Evolutionary conservation across 495 filamentous ascomycete genomes (phyloP), one percentile per base, ranked within the genome.

Genomic region (Podospora anserina): DNA sequence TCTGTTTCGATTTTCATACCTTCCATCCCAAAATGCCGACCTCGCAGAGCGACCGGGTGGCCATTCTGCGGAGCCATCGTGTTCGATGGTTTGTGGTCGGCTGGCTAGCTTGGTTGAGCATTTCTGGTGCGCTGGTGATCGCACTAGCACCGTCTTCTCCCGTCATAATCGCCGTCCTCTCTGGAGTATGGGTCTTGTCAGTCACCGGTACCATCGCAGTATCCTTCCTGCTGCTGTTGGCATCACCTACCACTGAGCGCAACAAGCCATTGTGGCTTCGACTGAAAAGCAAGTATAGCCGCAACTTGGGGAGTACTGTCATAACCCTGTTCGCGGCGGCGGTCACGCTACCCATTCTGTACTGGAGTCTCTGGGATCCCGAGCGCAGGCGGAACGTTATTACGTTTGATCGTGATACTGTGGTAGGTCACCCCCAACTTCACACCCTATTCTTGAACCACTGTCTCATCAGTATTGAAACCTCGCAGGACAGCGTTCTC

Each of bases 271-370:
- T 26, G 23, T 26, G 60, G 26, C 49, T 44, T n/a, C 28, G n/a
- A 18, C 32, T 32, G 20, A 39, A 49, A 49, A 49, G 39, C 39
- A 16, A 63, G 32, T 63, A 49, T 18, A 18, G 20, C 30, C 61
- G 7, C 4, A 70, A 66, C 61, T 23, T 63, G n/a, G 63, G 26
- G 44, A 70, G 59, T 39, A 70, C 68, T 49, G 32, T 70, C 49
- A 49, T 70, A 49, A 66, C 64, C 3, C 57, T 70, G 4, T n/a
- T 59, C 9, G 34, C 59, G 9, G 39, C 68, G 20, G 61, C 54
- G 1, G 7, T 49, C 1, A 59, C 26, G 1, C n/a, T 66, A 13
- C 68, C 68, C 28, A 6, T 57, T 6, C 44, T 70, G 7, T 70
- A 67, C 68, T 59, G 49, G 44, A 49, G 13, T 7, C 16, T 27